Evolutionary conservation across 73 alveolate species (phyloP).

Genomic region (Tetrahymena borealis): DNA sequence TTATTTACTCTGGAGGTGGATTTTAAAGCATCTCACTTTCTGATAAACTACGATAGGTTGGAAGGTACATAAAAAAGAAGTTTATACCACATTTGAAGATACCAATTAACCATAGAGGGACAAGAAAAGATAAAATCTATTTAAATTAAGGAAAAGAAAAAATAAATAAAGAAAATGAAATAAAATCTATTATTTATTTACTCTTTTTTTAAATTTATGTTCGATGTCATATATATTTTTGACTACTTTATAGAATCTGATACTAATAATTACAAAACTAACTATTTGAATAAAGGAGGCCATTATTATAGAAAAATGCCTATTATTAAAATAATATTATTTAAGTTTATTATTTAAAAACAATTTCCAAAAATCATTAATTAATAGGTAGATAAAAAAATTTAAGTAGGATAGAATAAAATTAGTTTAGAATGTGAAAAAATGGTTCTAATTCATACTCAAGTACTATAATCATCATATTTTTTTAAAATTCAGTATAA

Average conservation of each 20-base stretch:
- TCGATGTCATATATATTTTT: background rate
- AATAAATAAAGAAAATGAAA: too few species aligned
- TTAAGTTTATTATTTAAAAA: background rate
- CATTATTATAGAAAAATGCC: background rate
- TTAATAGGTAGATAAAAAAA: background rate
- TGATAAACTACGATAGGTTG: background rate
- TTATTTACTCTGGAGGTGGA: background rate
- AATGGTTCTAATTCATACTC: too few species aligned
- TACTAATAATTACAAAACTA: background rate
- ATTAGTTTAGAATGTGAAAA: too few species aligned
- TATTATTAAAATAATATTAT: background rate
- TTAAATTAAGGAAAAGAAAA: too few species aligned
- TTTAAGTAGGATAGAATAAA: too few species aligned
- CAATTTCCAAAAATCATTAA: background rate
- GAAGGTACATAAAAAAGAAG: background rate
- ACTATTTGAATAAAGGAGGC: background rate
- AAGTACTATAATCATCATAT: too few species aligned
- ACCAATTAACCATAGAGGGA: background rate
- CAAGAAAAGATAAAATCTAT: background rate
- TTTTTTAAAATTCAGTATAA: too few species aligned
- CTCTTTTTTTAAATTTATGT: background rate
- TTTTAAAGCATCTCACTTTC: background rate
- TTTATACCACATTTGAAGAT: background rate
- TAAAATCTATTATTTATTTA: too few species aligned
- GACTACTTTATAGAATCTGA: background rate